Evolutionary conservation across 75 land plant species (phyloP).

Genomic region (Sequoia sempervirens): DNA sequence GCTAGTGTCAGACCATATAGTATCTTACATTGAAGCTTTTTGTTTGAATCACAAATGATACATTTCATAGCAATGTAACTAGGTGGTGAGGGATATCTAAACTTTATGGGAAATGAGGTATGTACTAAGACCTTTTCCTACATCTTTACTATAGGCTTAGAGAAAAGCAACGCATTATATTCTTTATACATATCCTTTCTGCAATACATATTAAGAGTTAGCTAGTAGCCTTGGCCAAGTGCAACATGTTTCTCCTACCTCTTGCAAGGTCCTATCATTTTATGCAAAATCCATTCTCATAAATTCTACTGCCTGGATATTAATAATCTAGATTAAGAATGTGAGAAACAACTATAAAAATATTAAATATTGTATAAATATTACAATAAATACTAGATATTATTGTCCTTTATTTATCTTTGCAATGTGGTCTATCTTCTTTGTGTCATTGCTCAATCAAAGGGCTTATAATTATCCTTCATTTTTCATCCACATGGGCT

Average conservation of each 20-base stretch:
- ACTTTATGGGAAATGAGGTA: constrained; percentile 99
- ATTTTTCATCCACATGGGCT: no score
- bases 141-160: neutral
- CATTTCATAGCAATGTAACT: constrained; percentile 94
- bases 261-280: neutral
- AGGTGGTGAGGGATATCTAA: constrained; percentile 97
- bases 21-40: constrained; percentile 1
- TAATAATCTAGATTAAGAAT: neutral
- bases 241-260: neutral
- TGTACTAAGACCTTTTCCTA: neutral
- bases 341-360: neutral
- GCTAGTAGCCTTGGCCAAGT: neutral
- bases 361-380: neutral
- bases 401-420: no score
- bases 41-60: constrained; percentile 70
- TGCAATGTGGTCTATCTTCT: no score
- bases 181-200: neutral
- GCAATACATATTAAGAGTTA: neutral
- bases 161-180: neutral
- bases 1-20: neutral
- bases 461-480: no score
- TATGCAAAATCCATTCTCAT: neutral
- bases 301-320: neutral
- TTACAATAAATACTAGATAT: neutral
- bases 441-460: no score